phyloP scores from a whole-genome alignment of 768 basidiomycete genomes.

The Pisolithus sp. region DNA sequence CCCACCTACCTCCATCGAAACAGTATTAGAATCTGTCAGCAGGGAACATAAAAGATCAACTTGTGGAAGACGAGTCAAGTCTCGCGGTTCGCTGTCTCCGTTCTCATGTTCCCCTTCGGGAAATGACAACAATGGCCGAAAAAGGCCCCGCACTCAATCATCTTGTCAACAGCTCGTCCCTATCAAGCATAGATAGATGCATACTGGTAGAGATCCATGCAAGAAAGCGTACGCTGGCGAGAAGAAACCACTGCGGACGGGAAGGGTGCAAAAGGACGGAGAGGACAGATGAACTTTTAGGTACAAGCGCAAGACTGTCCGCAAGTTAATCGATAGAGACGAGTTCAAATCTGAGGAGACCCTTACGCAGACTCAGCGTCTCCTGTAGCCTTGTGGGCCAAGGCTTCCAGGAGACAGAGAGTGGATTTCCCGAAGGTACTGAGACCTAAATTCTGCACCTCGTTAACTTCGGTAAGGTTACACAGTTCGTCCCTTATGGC shows the following conservation, averaged over 20 bases:
- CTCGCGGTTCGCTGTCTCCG: slow-evolving; percentile 16
- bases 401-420: slow-evolving; percentile 45
- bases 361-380: slow-evolving; percentile 34
- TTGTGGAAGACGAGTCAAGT: slow-evolving; percentile 32
- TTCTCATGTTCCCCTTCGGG: slow-evolving; percentile 20
- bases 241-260: slow-evolving; percentile 49
- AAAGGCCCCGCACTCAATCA: slow-evolving; percentile 37
- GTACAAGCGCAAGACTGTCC: slow-evolving; percentile 34
- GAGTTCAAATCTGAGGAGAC: neutral
- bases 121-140: slow-evolving; percentile 36
- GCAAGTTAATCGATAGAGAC: neutral
- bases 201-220: slow-evolving; percentile 45
- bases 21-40: slow-evolving; percentile 37
- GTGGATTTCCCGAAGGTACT: slow-evolving; percentile 35
- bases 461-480: slow-evolving; percentile 24
- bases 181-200: slow-evolving; percentile 2
- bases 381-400: slow-evolving; percentile 44
- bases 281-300: slow-evolving; percentile 37
- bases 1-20: slow-evolving; percentile 37
- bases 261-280: slow-evolving; percentile 41
- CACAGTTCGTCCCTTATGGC: slow-evolving; percentile 38
- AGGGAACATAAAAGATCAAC: slow-evolving; percentile 44
- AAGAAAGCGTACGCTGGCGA: slow-evolving; percentile 43
- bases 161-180: slow-evolving; percentile 4
- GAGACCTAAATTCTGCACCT: slow-evolving; percentile 18